phyloP scores from a whole-genome alignment of 83 land plant species.

The Picea engelmannii region DNA sequence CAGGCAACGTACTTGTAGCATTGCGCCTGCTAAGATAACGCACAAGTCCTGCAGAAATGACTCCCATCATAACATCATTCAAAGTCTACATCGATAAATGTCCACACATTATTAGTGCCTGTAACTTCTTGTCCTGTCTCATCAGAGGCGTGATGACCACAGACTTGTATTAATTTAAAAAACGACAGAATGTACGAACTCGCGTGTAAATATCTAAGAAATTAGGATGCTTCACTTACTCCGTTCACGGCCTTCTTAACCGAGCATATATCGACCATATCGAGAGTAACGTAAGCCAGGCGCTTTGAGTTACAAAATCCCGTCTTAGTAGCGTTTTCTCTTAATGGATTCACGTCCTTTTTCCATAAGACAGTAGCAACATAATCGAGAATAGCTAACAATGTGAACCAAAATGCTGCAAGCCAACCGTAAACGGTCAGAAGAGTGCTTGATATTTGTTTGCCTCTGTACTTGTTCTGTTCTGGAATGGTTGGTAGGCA shows the following conservation, averaged over 20 bases:
- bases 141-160: too few species aligned
- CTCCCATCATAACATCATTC: conserved; percentile 56
- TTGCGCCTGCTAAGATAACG: conserved; percentile 29
- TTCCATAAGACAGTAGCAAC: conserved; percentile 31
- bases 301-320: conserved; percentile 25
- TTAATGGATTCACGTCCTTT: conserved; percentile 32
- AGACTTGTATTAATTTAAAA: too few species aligned
- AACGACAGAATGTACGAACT: too few species aligned
- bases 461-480: not conserved
- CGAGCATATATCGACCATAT: conserved; percentile 43
- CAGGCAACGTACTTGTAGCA: not conserved
- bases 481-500: conserved; percentile 38
- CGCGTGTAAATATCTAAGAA: too few species aligned
- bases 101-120: too few species aligned
- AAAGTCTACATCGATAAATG: conserved; percentile 31
- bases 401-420: conserved; percentile 33
- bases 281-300: conserved; percentile 33
- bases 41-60: conserved; percentile 38
- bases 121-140: too few species aligned
- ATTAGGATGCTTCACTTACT: too few species aligned
- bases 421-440: conserved; percentile 12
- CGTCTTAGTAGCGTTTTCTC: not conserved
- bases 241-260: conserved; percentile 42
- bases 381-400: conserved; percentile 21
- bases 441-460: not conserved